Percentiles rank a stretch among this genome's conserved stretches.
Conservation (phyloP, 2,329 filamentous ascomycete species). For the Calycina marina region DNA sequence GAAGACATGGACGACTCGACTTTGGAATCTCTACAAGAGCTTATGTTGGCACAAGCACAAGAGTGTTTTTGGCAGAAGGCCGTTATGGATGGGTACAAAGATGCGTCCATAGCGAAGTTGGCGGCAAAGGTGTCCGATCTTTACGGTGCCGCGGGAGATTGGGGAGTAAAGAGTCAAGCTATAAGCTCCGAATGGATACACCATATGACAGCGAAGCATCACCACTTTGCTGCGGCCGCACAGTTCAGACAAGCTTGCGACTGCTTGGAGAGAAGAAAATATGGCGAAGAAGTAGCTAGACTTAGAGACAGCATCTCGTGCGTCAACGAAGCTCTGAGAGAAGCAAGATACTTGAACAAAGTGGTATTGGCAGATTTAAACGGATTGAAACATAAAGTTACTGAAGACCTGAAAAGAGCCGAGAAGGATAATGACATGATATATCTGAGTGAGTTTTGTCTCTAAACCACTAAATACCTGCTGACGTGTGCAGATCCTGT, state of each 20-base stretch:
- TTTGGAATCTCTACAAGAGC: conserved; percentile 65
- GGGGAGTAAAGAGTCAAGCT: conserved; percentile 74
- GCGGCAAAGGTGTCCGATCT: conserved; percentile 84
- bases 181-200: conserved; percentile 95
- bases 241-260: conserved; percentile 87
- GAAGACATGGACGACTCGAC: conserved; percentile 93
- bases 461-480: not conserved
- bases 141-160: conserved; percentile 72
- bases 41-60: conserved; percentile 84
- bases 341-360: conserved; percentile 69
- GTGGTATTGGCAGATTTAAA: conserved; percentile 70
- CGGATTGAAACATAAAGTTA: conserved; percentile 65
- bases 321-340: conserved; percentile 74
- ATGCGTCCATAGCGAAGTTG: conserved; percentile 80
- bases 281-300: conserved; percentile 87
- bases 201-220: conserved; percentile 91
- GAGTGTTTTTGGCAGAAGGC: conserved; percentile 99
- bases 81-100: conserved; percentile 85
- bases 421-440: conserved; percentile 97
- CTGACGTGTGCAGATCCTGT: conserved; percentile 46
- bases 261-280: conserved; percentile 83
- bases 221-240: conserved; percentile 90
- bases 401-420: conserved; percentile 78
- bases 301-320: conserved; percentile 70
- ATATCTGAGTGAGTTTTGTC: conserved; percentile 58